These are phyloP conservation scores for Lactarius tabidus DNA, from an alignment of 768 basidiomycete species.

Conservation along the genomic window DNA sequence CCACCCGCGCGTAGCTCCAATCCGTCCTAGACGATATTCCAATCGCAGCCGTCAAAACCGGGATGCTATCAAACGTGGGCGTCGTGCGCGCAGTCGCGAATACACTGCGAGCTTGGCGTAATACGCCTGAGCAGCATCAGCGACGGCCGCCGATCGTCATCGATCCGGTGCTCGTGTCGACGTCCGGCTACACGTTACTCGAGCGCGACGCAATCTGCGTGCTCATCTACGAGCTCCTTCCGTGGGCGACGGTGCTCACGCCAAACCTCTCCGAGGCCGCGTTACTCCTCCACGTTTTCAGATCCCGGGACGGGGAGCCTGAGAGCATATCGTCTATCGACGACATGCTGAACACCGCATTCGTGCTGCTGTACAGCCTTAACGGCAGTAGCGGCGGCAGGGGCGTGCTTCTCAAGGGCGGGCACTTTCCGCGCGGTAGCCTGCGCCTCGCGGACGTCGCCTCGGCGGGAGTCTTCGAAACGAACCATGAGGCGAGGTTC, in stretches of 20 bases:
- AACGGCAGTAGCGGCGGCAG: slow-evolving; percentile 43
- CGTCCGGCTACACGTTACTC: slow-evolving; percentile 79
- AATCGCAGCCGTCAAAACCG: slow-evolving; percentile 76
- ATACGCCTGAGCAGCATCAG: slow-evolving; percentile 12
- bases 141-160: slow-evolving; percentile 57
- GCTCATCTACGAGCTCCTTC: slow-evolving; percentile 62
- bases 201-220: slow-evolving; percentile 58
- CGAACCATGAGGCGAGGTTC: no score
- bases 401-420: slow-evolving; percentile 81
- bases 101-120: slow-evolving; percentile 43
- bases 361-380: slow-evolving; percentile 40
- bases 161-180: slow-evolving; percentile 91
- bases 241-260: slow-evolving; percentile 68
- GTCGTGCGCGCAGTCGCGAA: slow-evolving; percentile 50
- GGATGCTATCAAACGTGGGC: slow-evolving; percentile 73
- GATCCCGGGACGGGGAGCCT: not conserved
- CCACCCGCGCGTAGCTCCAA: slow-evolving; percentile 45
- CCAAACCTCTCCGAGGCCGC: slow-evolving; percentile 84
- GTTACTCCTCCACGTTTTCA: slow-evolving; percentile 49
- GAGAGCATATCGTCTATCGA: slow-evolving; percentile 43
- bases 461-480: no score
- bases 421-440: slow-evolving; percentile 49
- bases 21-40: slow-evolving; percentile 71
- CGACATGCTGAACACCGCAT: slow-evolving; percentile 59
- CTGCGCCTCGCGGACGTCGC: slow-evolving; percentile 44